Conservation (phyloP, 179 eudicot genomes). For the Beta macrorhiza region DNA sequence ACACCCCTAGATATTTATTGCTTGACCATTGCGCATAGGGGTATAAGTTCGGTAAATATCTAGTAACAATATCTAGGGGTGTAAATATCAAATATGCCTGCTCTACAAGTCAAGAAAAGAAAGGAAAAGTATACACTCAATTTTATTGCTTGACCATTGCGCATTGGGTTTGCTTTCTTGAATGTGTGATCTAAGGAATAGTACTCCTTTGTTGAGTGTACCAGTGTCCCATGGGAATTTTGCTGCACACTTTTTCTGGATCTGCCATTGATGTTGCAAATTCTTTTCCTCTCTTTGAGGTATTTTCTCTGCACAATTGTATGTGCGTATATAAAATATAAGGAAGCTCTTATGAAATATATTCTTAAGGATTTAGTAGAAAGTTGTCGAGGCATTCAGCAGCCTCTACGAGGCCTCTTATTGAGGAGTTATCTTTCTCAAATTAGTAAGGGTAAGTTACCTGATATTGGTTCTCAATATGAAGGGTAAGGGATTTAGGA, state of each 20-base stretch:
- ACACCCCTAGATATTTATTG: too few relatives aligned
- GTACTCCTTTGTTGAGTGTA: background rate
- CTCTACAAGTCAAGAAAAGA: background rate
- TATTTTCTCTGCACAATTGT: constrained; percentile 96
- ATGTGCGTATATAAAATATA: constrained; percentile 88
- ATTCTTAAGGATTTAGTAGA: constrained; percentile 93
- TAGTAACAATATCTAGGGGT: too few relatives aligned
- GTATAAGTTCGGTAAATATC: too few relatives aligned
- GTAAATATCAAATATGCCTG: too few relatives aligned
- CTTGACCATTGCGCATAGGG: too few relatives aligned
- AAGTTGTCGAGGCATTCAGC: constrained; percentile 98
- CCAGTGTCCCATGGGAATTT: background rate
- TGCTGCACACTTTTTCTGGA: background rate
- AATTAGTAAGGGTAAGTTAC: constrained; percentile 30
- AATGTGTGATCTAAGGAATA: background rate
- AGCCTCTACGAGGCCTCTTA: constrained; percentile 94
- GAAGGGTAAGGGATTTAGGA: constrained; percentile 64
- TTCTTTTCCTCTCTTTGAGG: constrained; percentile 37
- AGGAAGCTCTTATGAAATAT: constrained; percentile 96
- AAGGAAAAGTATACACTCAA: background rate
- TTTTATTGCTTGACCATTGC: background rate
- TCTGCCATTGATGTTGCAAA: background rate
- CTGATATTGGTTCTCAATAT: constrained; percentile 89
- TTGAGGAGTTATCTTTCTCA: constrained; percentile 90
- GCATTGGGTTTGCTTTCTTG: background rate